Conservation (phyloP, 768 basidiomycete genomes). For the Panaeolus cyanescens region DNA sequence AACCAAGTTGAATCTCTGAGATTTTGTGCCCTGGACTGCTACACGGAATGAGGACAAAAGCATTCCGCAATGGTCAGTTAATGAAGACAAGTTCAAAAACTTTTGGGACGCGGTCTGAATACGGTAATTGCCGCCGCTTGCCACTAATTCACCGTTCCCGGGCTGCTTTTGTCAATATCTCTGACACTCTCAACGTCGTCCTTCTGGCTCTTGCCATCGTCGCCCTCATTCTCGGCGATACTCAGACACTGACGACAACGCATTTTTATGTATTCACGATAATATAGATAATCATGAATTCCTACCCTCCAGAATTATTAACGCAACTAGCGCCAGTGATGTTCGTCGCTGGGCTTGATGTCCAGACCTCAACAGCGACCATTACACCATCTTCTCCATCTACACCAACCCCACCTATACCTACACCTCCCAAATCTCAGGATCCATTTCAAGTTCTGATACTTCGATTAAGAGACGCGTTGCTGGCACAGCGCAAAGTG, state of each 20-base stretch:
- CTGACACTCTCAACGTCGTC: not conserved
- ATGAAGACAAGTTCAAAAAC: not conserved
- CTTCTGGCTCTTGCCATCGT: not conserved
- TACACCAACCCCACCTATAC: conserved; percentile 20
- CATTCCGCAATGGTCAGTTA: not conserved
- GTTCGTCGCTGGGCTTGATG: conserved; percentile 88
- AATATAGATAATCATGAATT: conserved; percentile 64
- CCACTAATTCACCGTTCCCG: not conserved
- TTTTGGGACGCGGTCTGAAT: conserved; percentile 2
- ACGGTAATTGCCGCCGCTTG: not conserved
- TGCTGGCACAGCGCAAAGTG: conserved; percentile 62
- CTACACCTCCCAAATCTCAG: conserved; percentile 35
- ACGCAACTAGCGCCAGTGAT: conserved; percentile 90
- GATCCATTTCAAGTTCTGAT: conserved; percentile 67
- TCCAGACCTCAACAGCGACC: conserved; percentile 25
- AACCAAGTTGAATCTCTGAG: not conserved
- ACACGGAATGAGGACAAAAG: not conserved
- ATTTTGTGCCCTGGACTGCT: not conserved
- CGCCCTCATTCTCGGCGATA: not conserved
- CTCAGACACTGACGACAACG: not conserved
- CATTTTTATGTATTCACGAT: not conserved
- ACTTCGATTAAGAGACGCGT: conserved; percentile 65
- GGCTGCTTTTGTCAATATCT: conserved; percentile 2
- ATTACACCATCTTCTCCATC: conserved; percentile 16
- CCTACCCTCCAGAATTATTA: conserved; percentile 88